These are phyloP conservation scores for Rusavskia elegans DNA, from an alignment of 495 filamentous ascomycete species.

Conservation along the genomic window DNA sequence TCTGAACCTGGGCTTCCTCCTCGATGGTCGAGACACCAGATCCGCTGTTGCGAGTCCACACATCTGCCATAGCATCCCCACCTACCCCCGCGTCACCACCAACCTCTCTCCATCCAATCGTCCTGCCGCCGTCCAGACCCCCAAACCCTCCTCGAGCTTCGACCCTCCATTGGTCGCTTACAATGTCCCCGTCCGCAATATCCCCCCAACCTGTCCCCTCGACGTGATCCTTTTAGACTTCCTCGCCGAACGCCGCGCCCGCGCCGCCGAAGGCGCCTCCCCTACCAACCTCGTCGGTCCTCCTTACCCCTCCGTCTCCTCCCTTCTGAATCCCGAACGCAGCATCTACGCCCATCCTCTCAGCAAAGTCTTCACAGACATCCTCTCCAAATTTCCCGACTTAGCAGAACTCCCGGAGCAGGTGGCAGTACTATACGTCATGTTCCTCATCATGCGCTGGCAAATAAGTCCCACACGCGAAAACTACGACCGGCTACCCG, in stretches of 20 bases:
- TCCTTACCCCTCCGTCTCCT: constrained; percentile 57
- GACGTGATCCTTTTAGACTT: constrained; percentile 67
- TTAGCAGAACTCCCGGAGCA: constrained; percentile 55
- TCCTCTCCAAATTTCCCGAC: constrained; percentile 57
- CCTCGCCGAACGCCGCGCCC: constrained; percentile 47
- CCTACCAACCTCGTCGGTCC: constrained; percentile 51
- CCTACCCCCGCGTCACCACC: background rate
- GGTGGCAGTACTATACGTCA: constrained; percentile 55
- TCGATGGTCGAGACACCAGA: constrained; percentile 22
- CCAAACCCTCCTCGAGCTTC: constrained; percentile 1
- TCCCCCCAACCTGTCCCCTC: constrained; percentile 50
- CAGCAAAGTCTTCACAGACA: constrained; percentile 70
- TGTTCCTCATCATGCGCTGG: constrained; percentile 80
- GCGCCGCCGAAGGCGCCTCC: constrained; percentile 42
- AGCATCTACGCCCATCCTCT: constrained; percentile 49
- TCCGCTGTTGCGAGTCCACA: background rate
- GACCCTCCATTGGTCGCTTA: constrained; percentile 14
- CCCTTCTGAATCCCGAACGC: constrained; percentile 51
- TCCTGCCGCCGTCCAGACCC: background rate
- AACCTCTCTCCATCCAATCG: background rate
- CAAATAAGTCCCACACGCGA: constrained; percentile 56
- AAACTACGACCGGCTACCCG: constrained; percentile 56
- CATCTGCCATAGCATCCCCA: background rate
- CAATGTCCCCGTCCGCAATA: constrained; percentile 39
- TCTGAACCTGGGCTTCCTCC: constrained; percentile 52